These are phyloP conservation scores for Prunus campanulata DNA, from an alignment of 306 rosid genomes.

Conservation along the genomic window DNA sequence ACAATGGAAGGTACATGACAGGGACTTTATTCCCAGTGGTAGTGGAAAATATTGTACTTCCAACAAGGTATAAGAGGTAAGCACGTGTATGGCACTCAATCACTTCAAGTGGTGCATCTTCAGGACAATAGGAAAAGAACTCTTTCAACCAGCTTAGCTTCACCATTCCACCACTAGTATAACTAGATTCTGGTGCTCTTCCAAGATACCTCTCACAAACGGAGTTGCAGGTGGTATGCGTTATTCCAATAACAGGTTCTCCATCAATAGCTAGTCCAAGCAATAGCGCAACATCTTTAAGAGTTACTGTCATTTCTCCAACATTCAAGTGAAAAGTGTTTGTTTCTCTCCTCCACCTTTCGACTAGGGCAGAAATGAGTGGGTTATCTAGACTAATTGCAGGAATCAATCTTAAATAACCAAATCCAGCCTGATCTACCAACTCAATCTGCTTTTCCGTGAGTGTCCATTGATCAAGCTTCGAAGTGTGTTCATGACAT, in stretches of 20 bases:
- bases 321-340: slow-evolving; percentile 97
- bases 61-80: slow-evolving; percentile 95
- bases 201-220: slow-evolving; percentile 92
- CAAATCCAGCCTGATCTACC: slow-evolving; percentile 89
- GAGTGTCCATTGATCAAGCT: slow-evolving; percentile 95
- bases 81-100: slow-evolving; percentile 91
- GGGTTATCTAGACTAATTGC: slow-evolving; percentile 98
- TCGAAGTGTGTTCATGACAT: slow-evolving; percentile 98
- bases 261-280: slow-evolving; percentile 97
- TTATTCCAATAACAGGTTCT: slow-evolving; percentile 89
- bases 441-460: slow-evolving; percentile 66
- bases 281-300: slow-evolving; percentile 83
- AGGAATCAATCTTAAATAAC: slow-evolving; percentile 83
- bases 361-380: slow-evolving; percentile 93
- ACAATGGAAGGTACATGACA: slow-evolving; percentile 97
- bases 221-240: slow-evolving; percentile 75
- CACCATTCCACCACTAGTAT: slow-evolving; percentile 99
- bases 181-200: slow-evolving; percentile 72
- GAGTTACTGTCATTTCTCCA: slow-evolving; percentile 94
- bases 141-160: slow-evolving; percentile 99
- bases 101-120: slow-evolving; percentile 67
- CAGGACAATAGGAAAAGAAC: slow-evolving; percentile 83
- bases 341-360: slow-evolving; percentile 99
- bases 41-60: slow-evolving; percentile 96
- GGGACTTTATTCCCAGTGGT: slow-evolving; percentile 99